These are phyloP conservation scores for Lasiodiplodia citricola DNA, from an alignment of 2,329 filamentous ascomycete genomes.

Conservation along the genomic window DNA sequence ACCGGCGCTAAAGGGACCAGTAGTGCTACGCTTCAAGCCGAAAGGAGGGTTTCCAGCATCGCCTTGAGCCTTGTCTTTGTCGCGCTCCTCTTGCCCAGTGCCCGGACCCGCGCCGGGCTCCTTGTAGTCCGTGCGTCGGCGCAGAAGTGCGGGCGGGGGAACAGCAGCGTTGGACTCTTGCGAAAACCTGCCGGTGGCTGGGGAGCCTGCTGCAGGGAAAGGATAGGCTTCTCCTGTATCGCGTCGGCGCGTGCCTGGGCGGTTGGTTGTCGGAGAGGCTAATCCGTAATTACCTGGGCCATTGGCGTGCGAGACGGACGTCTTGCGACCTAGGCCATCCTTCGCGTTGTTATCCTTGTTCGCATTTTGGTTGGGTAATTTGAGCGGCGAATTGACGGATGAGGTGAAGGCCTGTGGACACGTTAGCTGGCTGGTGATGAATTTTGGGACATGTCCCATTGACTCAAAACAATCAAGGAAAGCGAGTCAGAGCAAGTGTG, in stretches of 20 bases:
- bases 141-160: slow-evolving; percentile 64
- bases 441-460: slow-evolving; percentile 28
- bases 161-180: slow-evolving; percentile 67
- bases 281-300: slow-evolving; percentile 69
- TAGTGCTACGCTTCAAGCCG: slow-evolving; percentile 62
- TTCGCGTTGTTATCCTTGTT: slow-evolving; percentile 66
- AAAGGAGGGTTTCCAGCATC: slow-evolving; percentile 30
- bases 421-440: slow-evolving; percentile 30
- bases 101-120: slow-evolving; percentile 50
- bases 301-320: slow-evolving; percentile 74
- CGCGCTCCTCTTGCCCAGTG: slow-evolving; percentile 55
- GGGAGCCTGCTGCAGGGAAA: slow-evolving; percentile 63
- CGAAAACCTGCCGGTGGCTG: slow-evolving; percentile 64
- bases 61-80: slow-evolving; percentile 50
- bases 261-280: slow-evolving; percentile 73
- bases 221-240: slow-evolving; percentile 78
- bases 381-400: slow-evolving; percentile 93
- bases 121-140: slow-evolving; percentile 67
- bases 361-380: slow-evolving; percentile 73
- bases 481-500: neutral
- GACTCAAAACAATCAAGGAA: slow-evolving; percentile 6
- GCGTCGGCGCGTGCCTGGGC: slow-evolving; percentile 79
- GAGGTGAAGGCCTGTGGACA: slow-evolving; percentile 71
- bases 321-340: slow-evolving; percentile 68
- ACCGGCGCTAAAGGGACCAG: slow-evolving; percentile 58